Evolutionary conservation across 768 basidiomycete species (phyloP).

Genomic region (Macrolepiota fuliginosa): DNA sequence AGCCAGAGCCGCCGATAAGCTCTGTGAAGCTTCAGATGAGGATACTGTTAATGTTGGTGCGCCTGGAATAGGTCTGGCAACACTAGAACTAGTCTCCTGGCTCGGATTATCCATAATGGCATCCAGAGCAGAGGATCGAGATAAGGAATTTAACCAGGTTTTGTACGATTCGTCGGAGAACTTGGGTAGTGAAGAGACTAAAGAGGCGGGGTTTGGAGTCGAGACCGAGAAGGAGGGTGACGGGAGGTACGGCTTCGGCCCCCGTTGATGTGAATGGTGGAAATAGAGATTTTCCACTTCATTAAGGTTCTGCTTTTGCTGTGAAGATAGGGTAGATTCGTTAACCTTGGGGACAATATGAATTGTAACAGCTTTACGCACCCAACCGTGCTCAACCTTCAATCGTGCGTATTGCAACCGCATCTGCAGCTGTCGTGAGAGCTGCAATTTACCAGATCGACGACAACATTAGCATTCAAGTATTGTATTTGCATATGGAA

Average conservation of each 20-base stretch:
- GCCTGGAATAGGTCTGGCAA: background rate
- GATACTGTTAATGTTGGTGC: background rate
- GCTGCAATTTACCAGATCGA: constrained; percentile 33
- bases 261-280: constrained; percentile 59
- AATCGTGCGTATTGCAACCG: constrained; percentile 74
- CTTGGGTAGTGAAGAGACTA: background rate
- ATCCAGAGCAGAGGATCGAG: background rate
- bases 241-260: constrained; percentile 24
- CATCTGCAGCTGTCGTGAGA: constrained; percentile 69
- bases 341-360: background rate
- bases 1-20: background rate
- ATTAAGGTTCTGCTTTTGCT: constrained; percentile 78
- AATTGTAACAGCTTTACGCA: constrained; percentile 29
- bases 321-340: constrained; percentile 3
- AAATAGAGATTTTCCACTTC: constrained; percentile 86
- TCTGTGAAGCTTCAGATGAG: background rate
- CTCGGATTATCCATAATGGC: background rate
- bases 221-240: background rate
- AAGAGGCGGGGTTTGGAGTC: background rate
- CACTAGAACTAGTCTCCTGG: background rate
- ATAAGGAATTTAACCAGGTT: background rate
- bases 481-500: background rate
- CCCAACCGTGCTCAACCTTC: constrained; percentile 84
- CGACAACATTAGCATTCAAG: background rate
- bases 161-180: background rate